phyloP scores from a whole-genome alignment of 139 green algal species.

The Closterium sp. region DNA sequence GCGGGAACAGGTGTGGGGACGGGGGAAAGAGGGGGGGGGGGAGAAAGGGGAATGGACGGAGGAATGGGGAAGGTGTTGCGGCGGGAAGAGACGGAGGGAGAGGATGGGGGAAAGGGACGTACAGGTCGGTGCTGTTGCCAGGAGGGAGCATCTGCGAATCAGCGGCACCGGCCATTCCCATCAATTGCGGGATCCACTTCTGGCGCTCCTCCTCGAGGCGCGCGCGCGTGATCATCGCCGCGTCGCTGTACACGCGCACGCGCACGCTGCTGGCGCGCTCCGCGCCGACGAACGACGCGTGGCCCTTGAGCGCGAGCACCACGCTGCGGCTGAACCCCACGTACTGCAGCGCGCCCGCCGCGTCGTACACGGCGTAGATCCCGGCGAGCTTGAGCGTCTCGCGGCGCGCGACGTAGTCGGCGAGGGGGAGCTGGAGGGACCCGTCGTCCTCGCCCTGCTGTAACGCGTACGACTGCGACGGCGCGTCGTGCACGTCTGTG shows the following conservation, averaged over 20 bases:
- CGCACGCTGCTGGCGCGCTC: constrained; percentile 11
- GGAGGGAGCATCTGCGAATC: not conserved
- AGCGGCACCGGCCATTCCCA: not conserved
- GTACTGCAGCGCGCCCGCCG: constrained; percentile 69
- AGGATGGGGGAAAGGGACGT: not conserved
- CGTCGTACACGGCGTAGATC: constrained; percentile 83
- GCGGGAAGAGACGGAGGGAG: not conserved
- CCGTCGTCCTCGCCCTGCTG: constrained; percentile 69
- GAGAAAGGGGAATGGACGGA: not conserved
- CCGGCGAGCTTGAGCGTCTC: constrained; percentile 63
- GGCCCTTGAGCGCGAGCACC: constrained; percentile 58
- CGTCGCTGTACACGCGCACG: constrained; percentile 71
- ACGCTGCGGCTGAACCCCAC: constrained; percentile 82
- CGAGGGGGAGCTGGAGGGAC: constrained; percentile 59
- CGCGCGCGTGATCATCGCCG: constrained; percentile 67
- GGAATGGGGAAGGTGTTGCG: not conserved
- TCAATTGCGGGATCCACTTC: constrained; percentile 60
- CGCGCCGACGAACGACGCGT: not conserved
- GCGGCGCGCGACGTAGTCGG: constrained; percentile 66
- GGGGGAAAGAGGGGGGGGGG: not conserved
- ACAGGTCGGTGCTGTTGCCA: not conserved
- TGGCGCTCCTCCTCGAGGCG: constrained; percentile 68
- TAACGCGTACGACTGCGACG: not conserved
- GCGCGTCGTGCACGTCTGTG: constrained; percentile 42
- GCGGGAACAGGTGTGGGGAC: not conserved